Evolutionary conservation across 768 basidiomycete species (phyloP), one percentile per base, ranked within the genome.

Genomic region (Serendipita sp.): DNA sequence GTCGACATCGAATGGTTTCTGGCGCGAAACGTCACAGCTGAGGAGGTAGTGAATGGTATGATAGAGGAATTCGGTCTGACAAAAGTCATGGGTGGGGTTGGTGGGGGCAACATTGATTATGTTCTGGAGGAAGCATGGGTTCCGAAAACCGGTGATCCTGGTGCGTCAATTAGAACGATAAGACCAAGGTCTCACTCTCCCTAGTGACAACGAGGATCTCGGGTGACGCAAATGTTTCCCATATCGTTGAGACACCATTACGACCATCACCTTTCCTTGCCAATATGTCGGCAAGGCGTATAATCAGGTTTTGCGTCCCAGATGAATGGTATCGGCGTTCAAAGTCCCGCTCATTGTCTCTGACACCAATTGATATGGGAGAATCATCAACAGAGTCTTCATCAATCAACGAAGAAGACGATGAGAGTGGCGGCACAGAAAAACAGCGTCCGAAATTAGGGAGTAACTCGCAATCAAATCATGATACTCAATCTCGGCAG

Each of bases 251-350:
- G 45, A 46, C 63, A 3, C 28, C 63, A 13, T 7, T 35, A 5
- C 15, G n/a, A n/a, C 16, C 18, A 41, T 68, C 32, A 46, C 67
- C 64, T 3, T 24, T 63, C 10, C 35, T 3, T 15, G 45, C 30
- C 8, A 0, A 75, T 74, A 45, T 74, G 2, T 68, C 71, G 34
- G 78, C 79, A 1, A 75, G 69, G 18, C 81, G 81, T 7, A 70
- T 68, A 5, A 82, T 86, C 70, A 78, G 79, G 32, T 80, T 90
- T 64, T 86, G 84, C 67, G 82, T 92, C 5, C 86, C 86, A 1
- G 86, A 86, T 63, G 85, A 86, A 70, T 91, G 86, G 89, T 91
- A 83, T 73, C 82, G 83, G 65, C 81, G 86, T 16, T 82, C 83
- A 18, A 86, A 80, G 67, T 79, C 83, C 4, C 81, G 82, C 0